Evolutionary conservation across 176 grass and related monocot genomes (phyloP), one percentile per base, ranked within the genome.

Genomic region (Chloris gayana): DNA sequence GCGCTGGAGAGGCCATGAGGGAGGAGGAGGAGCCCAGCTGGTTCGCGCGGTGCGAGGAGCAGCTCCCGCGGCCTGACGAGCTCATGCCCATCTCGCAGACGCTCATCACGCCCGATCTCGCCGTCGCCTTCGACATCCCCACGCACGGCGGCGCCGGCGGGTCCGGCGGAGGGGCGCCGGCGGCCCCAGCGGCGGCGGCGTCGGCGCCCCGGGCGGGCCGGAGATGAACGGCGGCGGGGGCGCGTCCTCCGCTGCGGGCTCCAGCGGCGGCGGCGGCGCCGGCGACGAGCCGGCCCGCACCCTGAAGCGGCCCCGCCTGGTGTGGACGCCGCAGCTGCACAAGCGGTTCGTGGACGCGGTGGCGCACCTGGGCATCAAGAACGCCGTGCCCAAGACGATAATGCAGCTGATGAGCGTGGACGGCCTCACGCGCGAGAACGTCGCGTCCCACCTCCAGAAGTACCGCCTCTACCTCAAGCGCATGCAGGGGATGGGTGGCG

Each of bases 351-450:
- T 97, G 3, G 93, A 97, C 77, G 93, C 90, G 11, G 93, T 97
- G 6, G 93, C 93, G 1, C 93, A 97, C 82, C 88, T 97, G 3
- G 93, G 93, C 69, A 97, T 97, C 81, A 97, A 97, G 83, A 97
- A 97, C 90, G 93, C 93, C 34, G 93, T 97, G 66, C 93, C 93
- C 54, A 97, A 97, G 89, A 97, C 93, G 29, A 97, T 97, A 90
- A 97, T 97, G 93, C 90, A 93, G 76, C 85, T 97, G 37, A 97
- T 97, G 93, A 97, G 91, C 80, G 91, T 97, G 3, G 94, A 91
- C 59, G 94, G 94, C 27, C 94, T 97, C 79, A 97, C 93, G 54
- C 93, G 93, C 80, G 93, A 97, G 75, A 97, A 97, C 94, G 91
- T 97, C 44, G 93, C 93, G 4, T 90, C 87, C 9, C 94, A 97